Percentiles rank a stretch among this genome's conserved stretches.
phyloP scores from a whole-genome alignment of 257 asterid species.

The Solanum appendiculatum region DNA sequence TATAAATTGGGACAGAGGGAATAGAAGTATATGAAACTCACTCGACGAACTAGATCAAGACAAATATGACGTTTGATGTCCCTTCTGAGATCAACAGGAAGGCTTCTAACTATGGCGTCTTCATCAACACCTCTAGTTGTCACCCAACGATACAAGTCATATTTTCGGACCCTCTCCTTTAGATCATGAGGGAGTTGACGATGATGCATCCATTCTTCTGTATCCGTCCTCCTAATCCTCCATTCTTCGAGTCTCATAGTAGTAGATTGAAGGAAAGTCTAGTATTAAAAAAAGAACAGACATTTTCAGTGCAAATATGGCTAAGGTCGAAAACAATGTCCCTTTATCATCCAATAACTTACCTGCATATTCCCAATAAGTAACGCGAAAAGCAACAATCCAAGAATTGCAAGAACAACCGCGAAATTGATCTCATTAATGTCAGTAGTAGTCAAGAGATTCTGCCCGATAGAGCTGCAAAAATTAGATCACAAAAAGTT shows the following conservation, averaged over 20 bases:
- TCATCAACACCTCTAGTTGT: slow-evolving; percentile 62
- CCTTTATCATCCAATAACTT: not conserved
- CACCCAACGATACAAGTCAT: slow-evolving; percentile 49
- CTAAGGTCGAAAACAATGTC: not conserved
- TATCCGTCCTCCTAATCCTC: slow-evolving; percentile 57
- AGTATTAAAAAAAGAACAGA: not conserved
- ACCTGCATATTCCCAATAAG: slow-evolving; percentile 82
- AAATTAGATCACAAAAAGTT: not conserved
- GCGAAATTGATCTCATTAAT: slow-evolving; percentile 56
- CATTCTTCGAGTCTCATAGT: slow-evolving; percentile 57
- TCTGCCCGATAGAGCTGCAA: slow-evolving; percentile 68
- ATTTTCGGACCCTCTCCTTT: slow-evolving; percentile 42
- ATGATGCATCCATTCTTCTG: slow-evolving; percentile 72
- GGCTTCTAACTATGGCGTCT: slow-evolving; percentile 33
- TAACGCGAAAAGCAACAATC: slow-evolving; percentile 56
- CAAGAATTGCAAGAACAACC: slow-evolving; percentile 48
- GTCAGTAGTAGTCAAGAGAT: slow-evolving; percentile 42
- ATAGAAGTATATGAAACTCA: slow-evolving; percentile 12
- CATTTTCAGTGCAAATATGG: not conserved
- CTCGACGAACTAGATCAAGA: slow-evolving; percentile 63
- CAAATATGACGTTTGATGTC: slow-evolving; percentile 64
- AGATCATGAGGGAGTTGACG: slow-evolving; percentile 52
- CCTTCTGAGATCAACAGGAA: slow-evolving; percentile 59
- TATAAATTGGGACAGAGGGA: not conserved
- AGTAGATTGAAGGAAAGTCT: slow-evolving; percentile 55